Conservation (phyloP, 2,329 filamentous ascomycete species). For the Ceratocystiopsis brevicomis region DNA sequence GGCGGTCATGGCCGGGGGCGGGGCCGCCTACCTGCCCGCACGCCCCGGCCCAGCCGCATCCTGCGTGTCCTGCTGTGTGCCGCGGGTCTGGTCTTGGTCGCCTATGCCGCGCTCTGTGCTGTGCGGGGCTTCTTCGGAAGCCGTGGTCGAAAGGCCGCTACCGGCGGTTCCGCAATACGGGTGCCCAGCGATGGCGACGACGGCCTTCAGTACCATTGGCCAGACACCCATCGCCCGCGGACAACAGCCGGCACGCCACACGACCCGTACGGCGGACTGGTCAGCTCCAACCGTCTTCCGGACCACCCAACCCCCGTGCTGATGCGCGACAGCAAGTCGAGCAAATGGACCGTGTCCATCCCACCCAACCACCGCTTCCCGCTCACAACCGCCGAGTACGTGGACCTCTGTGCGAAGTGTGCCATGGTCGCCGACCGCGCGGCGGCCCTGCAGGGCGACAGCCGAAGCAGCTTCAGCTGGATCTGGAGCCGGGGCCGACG, state of each 20-base stretch:
- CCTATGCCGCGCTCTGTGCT: too few relatives aligned
- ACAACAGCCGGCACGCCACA: constrained; percentile 21
- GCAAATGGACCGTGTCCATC: constrained; percentile 69
- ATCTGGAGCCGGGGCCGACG: background rate
- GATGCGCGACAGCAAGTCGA: constrained; percentile 44
- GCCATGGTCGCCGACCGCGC: constrained; percentile 43
- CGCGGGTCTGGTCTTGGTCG: background rate
- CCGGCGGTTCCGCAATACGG: too few relatives aligned
- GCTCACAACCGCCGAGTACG: constrained; percentile 44
- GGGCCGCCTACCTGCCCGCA: too few relatives aligned
- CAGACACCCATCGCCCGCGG: constrained; percentile 19
- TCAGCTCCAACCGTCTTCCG: constrained; percentile 45
- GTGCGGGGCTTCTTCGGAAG: too few relatives aligned
- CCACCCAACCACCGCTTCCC: constrained; percentile 49
- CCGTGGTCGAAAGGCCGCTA: too few relatives aligned
- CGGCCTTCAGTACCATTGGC: background rate
- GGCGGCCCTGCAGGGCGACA: constrained; percentile 16
- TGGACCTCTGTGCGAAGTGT: constrained; percentile 48
- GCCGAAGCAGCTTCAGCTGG: background rate
- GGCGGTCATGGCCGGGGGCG: too few relatives aligned
- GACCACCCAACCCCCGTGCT: constrained; percentile 55
- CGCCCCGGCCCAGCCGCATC: background rate
- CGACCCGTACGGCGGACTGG: constrained; percentile 42
- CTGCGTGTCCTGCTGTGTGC: background rate
- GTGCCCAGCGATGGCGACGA: too few relatives aligned